Conservation (phyloP, 2,329 filamentous ascomycete genomes). For the Xylariales sp. region DNA sequence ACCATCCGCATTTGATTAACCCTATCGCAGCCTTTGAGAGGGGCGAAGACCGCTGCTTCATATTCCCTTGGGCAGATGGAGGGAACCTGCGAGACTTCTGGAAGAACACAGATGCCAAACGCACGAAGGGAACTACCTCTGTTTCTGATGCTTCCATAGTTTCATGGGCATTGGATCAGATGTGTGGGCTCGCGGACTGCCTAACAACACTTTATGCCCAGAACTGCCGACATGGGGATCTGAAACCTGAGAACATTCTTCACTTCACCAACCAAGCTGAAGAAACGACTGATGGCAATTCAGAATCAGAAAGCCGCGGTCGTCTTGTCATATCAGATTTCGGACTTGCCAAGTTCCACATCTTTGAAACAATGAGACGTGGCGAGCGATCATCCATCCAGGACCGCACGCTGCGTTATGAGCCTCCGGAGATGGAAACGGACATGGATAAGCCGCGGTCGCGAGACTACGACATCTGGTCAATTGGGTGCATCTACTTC, state of each 20-base stretch:
- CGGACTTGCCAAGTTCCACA: conserved; percentile 12
- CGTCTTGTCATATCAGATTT: conserved; percentile 13
- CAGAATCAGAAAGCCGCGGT: too few relatives aligned
- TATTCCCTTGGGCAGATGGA: conserved; percentile 14
- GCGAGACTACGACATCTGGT: conserved; percentile 13
- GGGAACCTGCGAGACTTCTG: conserved; percentile 10
- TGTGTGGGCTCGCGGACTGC: conserved; percentile 1
- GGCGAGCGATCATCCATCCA: not conserved
- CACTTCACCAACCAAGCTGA: not conserved
- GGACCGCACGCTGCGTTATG: conserved; percentile 6
- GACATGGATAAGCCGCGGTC: not conserved
- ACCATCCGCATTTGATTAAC: conserved; percentile 8
- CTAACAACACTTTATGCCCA: conserved; percentile 6
- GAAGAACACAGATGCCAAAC: not conserved
- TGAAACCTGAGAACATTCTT: conserved; percentile 14
- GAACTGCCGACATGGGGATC: conserved; percentile 11
- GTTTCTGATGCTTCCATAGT: conserved; percentile 2
- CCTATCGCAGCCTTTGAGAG: conserved; percentile 8
- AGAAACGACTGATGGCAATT: too few relatives aligned
- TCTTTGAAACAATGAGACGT: not conserved
- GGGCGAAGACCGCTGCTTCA: conserved; percentile 1
- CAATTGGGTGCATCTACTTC: conserved; percentile 10
- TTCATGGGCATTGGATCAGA: conserved; percentile 8
- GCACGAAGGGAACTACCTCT: not conserved
- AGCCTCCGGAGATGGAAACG: conserved; percentile 9